Evolutionary conservation across 2,329 filamentous ascomycete species (phyloP).

Genomic region (Arthroderma sp.): DNA sequence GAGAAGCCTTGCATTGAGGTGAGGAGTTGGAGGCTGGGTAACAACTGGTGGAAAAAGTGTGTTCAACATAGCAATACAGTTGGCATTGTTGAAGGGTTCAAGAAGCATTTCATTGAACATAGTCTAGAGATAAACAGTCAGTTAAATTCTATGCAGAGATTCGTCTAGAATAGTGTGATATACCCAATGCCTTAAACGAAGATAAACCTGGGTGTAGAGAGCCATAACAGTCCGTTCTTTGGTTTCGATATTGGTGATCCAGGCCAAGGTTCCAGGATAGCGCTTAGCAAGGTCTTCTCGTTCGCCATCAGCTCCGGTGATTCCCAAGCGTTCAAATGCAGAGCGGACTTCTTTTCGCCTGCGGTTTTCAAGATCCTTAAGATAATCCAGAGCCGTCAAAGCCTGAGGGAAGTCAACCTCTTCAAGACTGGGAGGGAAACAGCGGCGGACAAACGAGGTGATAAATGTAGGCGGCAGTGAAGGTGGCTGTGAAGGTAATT

Average conservation of each 20-base stretch:
- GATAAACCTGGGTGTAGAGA: conserved; percentile 48
- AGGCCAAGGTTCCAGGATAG: conserved; percentile 42
- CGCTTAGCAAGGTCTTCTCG: conserved; percentile 36
- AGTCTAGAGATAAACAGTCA: conserved; percentile 31
- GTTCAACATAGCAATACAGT: conserved; percentile 55
- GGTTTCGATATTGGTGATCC: conserved; percentile 40
- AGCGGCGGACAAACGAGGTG: conserved; percentile 46
- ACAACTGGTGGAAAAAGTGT: conserved; percentile 49
- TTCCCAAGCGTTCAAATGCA: conserved; percentile 41
- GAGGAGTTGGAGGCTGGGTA: conserved; percentile 35
- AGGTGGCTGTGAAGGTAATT: conserved; percentile 46
- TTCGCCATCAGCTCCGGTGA: conserved; percentile 38
- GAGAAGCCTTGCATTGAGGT: conserved; percentile 40
- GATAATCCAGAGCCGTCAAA: conserved; percentile 52
- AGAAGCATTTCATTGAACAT: conserved; percentile 53
- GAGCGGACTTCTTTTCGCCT: conserved; percentile 44
- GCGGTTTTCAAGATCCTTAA: conserved; percentile 49
- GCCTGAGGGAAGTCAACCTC: conserved; percentile 53
- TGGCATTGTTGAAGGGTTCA: conserved; percentile 49
- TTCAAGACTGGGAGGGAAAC: conserved; percentile 43
- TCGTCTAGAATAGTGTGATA: conserved; percentile 15
- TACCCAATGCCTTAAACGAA: conserved; percentile 52
- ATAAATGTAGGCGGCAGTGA: conserved; percentile 51
- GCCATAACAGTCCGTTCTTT: conserved; percentile 41
- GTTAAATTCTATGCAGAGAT: conserved; percentile 12